Base-by-base conservation (phyloP, 495 filamentous ascomycete genomes). In the Penicillium alfredii region DNA sequence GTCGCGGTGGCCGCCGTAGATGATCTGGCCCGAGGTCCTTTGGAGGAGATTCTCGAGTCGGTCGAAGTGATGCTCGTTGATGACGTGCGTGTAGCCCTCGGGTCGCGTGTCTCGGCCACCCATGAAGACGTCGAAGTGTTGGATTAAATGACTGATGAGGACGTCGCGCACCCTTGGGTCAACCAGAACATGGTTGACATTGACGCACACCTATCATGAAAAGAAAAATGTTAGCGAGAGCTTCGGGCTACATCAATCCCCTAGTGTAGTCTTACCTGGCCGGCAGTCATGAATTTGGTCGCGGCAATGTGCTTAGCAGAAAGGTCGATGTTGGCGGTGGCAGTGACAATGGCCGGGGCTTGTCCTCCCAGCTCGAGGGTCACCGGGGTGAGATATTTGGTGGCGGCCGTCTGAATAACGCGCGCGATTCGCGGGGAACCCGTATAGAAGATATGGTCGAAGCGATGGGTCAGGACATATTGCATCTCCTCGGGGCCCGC, bases 371-470 rank as follows among this genome's bases (percentile, higher is more conserved):
- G 72, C 58, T 95, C 89, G 26, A 94, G 73, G 10, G 72, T 69
- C 8, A 88, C 80, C 0, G 89, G 88, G 0, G 89, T 95, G 10
- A 95, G 71, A 21, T 86, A 82, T 64, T 94, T 86, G 13, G 89
- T 88, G 3, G 89, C 89, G 47, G 90, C 90, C 49, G 82, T 80
- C 15, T 86, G 75, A 33, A 96, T 78, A 54, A 94, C 85, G 34
- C 69, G 81, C 32, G 80, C 89, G 17, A 94, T 80, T n/a, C 49
- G 60, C 0, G 64, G 57, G 30, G 71, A 77, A 21, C 89, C 89
- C 9, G 89, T 96, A 61, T 89, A 96, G 61, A 92, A 88, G 38
- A 96, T 88, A 64, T 93, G 92, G 55, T 88, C 86, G 79, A 84
- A 95, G 51, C 88, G 89, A 49, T 83, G 72, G 36, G 86, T 71